These are phyloP conservation scores for Puccinia novopanici DNA, from an alignment of 1,284 basidiomycete species.

Conservation along the genomic window DNA sequence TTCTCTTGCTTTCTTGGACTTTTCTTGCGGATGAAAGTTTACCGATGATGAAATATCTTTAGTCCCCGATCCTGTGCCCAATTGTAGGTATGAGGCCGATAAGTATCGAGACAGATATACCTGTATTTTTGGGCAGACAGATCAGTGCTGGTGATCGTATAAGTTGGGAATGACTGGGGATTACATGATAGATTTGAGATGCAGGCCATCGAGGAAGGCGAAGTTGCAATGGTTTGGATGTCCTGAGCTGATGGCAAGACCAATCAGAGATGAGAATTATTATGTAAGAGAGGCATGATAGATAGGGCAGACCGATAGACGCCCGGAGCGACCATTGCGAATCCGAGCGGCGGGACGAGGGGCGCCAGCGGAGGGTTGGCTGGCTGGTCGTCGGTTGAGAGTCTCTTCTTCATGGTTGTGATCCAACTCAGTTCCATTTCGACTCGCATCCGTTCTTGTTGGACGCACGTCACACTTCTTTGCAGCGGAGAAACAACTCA, in stretches of 20 bases:
- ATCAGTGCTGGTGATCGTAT: neutral
- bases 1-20: no score
- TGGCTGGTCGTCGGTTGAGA: neutral
- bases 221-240: slow-evolving; percentile 49
- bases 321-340: slow-evolving; percentile 40
- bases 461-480: no score
- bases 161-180: neutral
- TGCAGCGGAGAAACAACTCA: no score
- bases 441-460: neutral
- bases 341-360: slow-evolving; percentile 40
- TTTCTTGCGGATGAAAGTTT: neutral
- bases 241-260: slow-evolving; percentile 10
- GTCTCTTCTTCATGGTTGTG: slow-evolving; percentile 13
- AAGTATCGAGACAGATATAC: slow-evolving; percentile 38
- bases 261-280: neutral
- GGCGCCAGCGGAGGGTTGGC: slow-evolving; percentile 6
- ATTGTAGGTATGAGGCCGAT: slow-evolving; percentile 47
- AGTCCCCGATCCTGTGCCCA: slow-evolving; percentile 44
- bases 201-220: slow-evolving; percentile 35
- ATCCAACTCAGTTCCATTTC: slow-evolving; percentile 23
- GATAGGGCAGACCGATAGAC: slow-evolving; percentile 35
- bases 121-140: neutral
- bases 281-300: neutral
- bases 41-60: slow-evolving; percentile 49
- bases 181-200: slow-evolving; percentile 44